Base-by-base conservation (phyloP, 129 eudicot genomes). In the carrot (Daucus carota) region DNA sequence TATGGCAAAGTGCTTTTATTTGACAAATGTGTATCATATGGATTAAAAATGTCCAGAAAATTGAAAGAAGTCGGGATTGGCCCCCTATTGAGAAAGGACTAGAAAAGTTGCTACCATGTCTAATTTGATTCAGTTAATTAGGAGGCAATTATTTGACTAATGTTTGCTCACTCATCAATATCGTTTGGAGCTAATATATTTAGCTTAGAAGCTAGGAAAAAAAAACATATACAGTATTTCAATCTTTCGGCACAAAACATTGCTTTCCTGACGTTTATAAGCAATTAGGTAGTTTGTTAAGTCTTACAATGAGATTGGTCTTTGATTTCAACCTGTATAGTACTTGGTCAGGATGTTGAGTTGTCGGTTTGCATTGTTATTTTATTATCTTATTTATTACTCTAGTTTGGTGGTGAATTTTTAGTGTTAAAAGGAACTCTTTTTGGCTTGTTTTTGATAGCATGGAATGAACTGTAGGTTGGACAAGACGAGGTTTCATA, bases 401-500 rank as follows among this genome's bases (percentile, higher is more conserved):
- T 70, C 32, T 20, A 17, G 40, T 40, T 7, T 8, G 31, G 31
- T 38, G 42, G 32, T 70, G 42, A 18, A 6, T 73, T 69, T 22
- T 1, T 1, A 11, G 29, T 17, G 26, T 5, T n/a, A 20, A 57
- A n/a, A n/a, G 0, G 9, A 75, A 54, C 24, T 38, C 18, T 45
- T 62, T 26, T 6, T 20, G 17, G 16, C 26, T 38, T 40, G 18
- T 40, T 75, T 75, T 26, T 29, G 22, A 67, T 41, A n/a, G 17
- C 20, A 24, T 46, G 75, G 3, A 4, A 28, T 41, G 10, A 40
- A 59, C 26, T 74, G 32, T 77, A 87, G 93, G 88, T 82, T 86
- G 81, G 93, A 89, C 80, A 89, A 89, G 81, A 80, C 85, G 12
- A 80, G 88, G 66, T 89, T 89, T 74, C 93, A 86, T 72, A 57